Evolutionary conservation across 345 rosid genomes (phyloP).

Genomic region (Acer negundo): DNA sequence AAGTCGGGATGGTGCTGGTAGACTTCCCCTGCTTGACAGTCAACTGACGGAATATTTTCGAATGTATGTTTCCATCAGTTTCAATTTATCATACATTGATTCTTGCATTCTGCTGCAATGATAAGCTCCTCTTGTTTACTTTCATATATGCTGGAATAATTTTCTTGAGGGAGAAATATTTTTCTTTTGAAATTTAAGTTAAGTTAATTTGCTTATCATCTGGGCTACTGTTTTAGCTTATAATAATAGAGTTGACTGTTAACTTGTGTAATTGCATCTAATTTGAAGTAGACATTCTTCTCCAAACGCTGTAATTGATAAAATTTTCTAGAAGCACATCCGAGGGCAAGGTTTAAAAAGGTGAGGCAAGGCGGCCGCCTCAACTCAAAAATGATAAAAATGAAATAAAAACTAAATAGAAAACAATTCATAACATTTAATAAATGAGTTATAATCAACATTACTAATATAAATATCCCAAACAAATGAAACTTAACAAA

Average conservation of each 20-base stretch:
- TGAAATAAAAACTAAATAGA: too few species aligned
- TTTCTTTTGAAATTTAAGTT: background rate
- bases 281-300: background rate
- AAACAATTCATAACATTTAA: too few species aligned
- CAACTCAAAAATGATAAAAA: too few species aligned
- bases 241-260: background rate
- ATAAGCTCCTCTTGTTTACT: background rate
- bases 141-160: background rate
- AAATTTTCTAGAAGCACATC: background rate
- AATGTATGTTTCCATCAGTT: conserved; percentile 58
- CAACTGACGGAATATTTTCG: conserved; percentile 82
- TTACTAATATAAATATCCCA: too few species aligned
- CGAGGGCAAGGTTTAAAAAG: too few species aligned
- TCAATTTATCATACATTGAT: background rate
- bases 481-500: too few species aligned
- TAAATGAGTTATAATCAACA: too few species aligned
- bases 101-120: background rate
- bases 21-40: conserved; percentile 75
- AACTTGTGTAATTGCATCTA: background rate
- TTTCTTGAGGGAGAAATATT: background rate
- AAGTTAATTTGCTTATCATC: background rate
- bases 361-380: too few species aligned
- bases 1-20: conserved; percentile 78
- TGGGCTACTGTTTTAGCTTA: background rate
- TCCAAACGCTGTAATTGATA: background rate